Evolutionary conservation across 371 early-diverging fungal genomes (phyloP).

Genomic region (Circinella umbellata): DNA sequence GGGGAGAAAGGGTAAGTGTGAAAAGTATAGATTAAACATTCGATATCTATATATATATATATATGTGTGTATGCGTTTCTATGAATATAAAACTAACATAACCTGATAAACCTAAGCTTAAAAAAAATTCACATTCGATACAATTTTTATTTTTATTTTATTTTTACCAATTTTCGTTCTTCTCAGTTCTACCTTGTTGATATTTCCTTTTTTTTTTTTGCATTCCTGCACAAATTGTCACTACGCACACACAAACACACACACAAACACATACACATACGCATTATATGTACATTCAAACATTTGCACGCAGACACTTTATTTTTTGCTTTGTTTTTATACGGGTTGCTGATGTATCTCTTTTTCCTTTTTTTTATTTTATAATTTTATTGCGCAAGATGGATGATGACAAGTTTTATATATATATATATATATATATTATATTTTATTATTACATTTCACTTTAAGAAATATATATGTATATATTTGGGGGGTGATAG

Average conservation of each 20-base stretch:
- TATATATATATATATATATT: slow-evolving; percentile 3
- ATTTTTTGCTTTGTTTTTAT: slow-evolving; percentile 12
- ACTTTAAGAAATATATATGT: too few relatives aligned
- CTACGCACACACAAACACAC: slow-evolving; percentile 1
- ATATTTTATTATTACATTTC: not conserved
- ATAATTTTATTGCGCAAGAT: not conserved
- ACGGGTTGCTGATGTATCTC: not conserved
- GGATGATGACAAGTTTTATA: not conserved
- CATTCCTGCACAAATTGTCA: slow-evolving; percentile 3
- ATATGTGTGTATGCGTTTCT: too few relatives aligned
- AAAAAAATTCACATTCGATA: too few relatives aligned
- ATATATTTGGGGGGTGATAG: not conserved
- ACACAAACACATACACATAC: not conserved
- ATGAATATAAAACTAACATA: not conserved
- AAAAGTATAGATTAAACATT: too few relatives aligned
- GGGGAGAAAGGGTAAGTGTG: too few relatives aligned
- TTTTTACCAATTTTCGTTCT: not conserved
- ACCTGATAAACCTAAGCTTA: too few relatives aligned
- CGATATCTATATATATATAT: too few relatives aligned
- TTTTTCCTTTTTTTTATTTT: not conserved
- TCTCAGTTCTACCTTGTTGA: not conserved
- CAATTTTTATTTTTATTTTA: not conserved
- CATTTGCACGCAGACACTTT: not conserved
- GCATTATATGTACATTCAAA: not conserved
- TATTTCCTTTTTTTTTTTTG: not conserved